A percentile compares a stretch with the other conserved stretches of the same genome.
phyloP scores from a whole-genome alignment of 371 early-diverging fungal species.

The Mucor irregularis region DNA sequence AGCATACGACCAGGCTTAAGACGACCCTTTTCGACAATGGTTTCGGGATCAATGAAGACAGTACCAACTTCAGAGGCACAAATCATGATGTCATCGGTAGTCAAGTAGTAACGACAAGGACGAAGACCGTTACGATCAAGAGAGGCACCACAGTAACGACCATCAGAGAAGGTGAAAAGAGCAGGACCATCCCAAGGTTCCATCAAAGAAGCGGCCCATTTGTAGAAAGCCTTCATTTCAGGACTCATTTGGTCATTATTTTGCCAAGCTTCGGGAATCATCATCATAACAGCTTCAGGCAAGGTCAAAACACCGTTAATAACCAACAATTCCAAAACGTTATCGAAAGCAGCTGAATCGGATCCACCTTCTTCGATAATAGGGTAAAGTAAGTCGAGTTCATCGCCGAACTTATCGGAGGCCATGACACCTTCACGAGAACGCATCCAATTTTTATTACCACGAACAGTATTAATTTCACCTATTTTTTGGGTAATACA shows the following conservation, averaged over 20 bases:
- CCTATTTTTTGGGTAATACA: too few species aligned
- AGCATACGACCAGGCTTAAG: constrained; percentile 96
- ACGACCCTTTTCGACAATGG: constrained; percentile 87
- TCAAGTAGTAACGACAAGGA: constrained; percentile 95
- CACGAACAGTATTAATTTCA: constrained; percentile 97
- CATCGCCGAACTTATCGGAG: constrained; percentile 76
- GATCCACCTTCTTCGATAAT: constrained; percentile 97
- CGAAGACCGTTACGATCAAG: constrained; percentile 96
- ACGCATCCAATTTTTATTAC: constrained; percentile 99
- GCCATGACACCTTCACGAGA: constrained; percentile 94
- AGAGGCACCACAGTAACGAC: constrained; percentile 93
- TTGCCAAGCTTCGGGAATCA: constrained; percentile 98
- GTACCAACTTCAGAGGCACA: constrained; percentile 97
- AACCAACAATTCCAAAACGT: constrained; percentile 91
- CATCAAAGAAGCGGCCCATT: constrained; percentile 96
- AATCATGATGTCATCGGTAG: constrained; percentile 91
- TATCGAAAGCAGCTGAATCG: constrained; percentile 96
- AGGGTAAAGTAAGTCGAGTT: constrained; percentile 85
- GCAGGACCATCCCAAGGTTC: constrained; percentile 99
- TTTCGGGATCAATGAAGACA: constrained; percentile 78
- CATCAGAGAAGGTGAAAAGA: constrained; percentile 94
- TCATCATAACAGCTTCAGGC: constrained; percentile 96
- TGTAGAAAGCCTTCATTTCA: constrained; percentile 89
- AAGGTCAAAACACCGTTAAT: constrained; percentile 88
- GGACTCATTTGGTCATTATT: constrained; percentile 82